phyloP scores from a whole-genome alignment of 495 filamentous ascomycete genomes.

The Podospora fimiseda region DNA sequence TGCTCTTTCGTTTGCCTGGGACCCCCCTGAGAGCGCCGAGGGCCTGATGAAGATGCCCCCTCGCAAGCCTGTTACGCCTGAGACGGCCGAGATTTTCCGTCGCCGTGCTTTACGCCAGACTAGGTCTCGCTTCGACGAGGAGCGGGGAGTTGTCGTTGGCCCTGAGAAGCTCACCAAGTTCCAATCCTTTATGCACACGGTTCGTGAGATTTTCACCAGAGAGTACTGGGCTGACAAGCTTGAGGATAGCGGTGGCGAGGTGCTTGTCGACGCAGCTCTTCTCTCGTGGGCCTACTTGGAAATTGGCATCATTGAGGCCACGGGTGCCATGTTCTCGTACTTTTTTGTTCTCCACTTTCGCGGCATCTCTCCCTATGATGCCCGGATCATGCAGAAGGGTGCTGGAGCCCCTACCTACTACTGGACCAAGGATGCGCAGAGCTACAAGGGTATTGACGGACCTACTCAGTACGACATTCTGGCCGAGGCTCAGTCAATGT shows the following conservation, averaged over 20 bases:
- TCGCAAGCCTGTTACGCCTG: constrained; percentile 26
- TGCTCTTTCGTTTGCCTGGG: constrained; percentile 17
- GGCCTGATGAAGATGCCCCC: constrained; percentile 28
- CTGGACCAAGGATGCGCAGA: constrained; percentile 17
- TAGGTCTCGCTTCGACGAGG: constrained; percentile 23
- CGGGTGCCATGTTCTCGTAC: constrained; percentile 12
- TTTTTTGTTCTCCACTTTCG: constrained; percentile 12
- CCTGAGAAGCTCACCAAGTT: constrained; percentile 18
- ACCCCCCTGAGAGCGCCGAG: constrained; percentile 15
- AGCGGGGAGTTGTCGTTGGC: constrained; percentile 18
- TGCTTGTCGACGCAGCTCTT: constrained; percentile 26
- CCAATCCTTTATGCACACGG: constrained; percentile 11
- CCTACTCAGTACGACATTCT: constrained; percentile 25
- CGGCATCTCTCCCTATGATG: constrained; percentile 11
- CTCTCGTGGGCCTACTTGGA: constrained; percentile 21
- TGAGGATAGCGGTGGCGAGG: constrained; percentile 25
- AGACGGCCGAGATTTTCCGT: constrained; percentile 25
- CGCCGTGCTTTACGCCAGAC: constrained; percentile 21
- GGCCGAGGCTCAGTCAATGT: constrained; percentile 29
- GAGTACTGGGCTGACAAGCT: constrained; percentile 26
- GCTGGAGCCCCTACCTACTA: constrained; percentile 21
- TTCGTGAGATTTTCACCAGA: constrained; percentile 15
- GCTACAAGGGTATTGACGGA: constrained; percentile 25
- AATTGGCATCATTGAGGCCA: constrained; percentile 15
- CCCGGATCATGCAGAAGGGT: constrained; percentile 25